Conservation (phyloP, 495 filamentous ascomycete genomes). For the Copromyces sp. region DNA sequence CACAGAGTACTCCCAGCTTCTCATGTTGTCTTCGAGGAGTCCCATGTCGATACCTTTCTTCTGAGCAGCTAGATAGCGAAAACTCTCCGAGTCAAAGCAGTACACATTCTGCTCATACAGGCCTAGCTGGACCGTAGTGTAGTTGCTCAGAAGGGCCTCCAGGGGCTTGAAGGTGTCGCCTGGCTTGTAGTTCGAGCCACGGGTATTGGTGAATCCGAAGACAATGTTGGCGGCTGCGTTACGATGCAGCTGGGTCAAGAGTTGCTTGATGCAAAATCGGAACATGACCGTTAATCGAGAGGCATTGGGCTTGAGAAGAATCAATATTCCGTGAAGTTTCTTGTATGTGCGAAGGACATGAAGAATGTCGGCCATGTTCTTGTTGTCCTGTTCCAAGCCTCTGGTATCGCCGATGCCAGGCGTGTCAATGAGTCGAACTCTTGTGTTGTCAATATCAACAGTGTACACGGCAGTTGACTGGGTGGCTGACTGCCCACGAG, state of each 20-base stretch:
- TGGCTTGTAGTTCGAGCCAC: slow-evolving; percentile 30
- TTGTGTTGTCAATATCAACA: slow-evolving; percentile 12
- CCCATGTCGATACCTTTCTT: slow-evolving; percentile 22
- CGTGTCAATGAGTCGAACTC: slow-evolving; percentile 34
- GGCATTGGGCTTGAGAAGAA: slow-evolving; percentile 38
- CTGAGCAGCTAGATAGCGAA: slow-evolving; percentile 33
- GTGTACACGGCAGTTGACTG: slow-evolving; percentile 28
- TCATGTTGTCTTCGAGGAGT: slow-evolving; percentile 22
- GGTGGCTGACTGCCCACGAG: slow-evolving; percentile 29
- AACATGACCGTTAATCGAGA: slow-evolving; percentile 30
- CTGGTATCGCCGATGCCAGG: slow-evolving; percentile 37
- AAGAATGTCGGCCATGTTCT: slow-evolving; percentile 37
- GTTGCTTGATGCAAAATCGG: slow-evolving; percentile 31
- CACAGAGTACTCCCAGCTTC: slow-evolving; percentile 30
- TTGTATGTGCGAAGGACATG: slow-evolving; percentile 20
- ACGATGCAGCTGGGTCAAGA: slow-evolving; percentile 27
- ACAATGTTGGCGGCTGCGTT: slow-evolving; percentile 28
- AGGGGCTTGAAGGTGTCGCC: slow-evolving; percentile 32
- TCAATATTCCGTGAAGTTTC: slow-evolving; percentile 33
- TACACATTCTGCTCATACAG: slow-evolving; percentile 22
- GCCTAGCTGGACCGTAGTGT: slow-evolving; percentile 14
- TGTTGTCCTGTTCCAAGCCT: slow-evolving; percentile 24
- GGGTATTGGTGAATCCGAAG: slow-evolving; percentile 38
- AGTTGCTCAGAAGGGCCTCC: slow-evolving; percentile 15
- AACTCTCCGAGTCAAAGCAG: slow-evolving; percentile 39